Percentiles rank a stretch among this genome's conserved stretches.
Evolutionary conservation across 2,329 filamentous ascomycete genomes (phyloP).

Genomic region (Pochonia chlamydosporia): DNA sequence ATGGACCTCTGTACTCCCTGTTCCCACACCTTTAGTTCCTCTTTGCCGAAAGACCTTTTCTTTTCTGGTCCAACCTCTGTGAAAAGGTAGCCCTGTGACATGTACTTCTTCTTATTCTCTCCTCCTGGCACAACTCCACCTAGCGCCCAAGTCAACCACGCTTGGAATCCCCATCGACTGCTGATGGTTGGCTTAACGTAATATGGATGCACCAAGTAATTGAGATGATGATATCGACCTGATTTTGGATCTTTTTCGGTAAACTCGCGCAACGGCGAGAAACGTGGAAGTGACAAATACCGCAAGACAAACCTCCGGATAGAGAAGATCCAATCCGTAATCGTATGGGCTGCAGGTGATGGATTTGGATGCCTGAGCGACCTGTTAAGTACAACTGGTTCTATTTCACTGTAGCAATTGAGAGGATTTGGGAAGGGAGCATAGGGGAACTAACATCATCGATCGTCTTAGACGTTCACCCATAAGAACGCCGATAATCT

Average conservation of each 20-base stretch:
- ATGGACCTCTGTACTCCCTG: background rate
- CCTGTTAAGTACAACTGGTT: too few relatives aligned
- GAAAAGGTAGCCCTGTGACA: slow-evolving; percentile 1
- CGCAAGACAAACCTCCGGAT: slow-evolving; percentile 1
- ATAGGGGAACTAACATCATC: slow-evolving; percentile 3
- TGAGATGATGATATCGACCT: slow-evolving; percentile 3
- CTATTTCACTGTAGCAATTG: background rate
- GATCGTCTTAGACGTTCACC: slow-evolving; percentile 2
- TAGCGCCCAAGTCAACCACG: slow-evolving; percentile 3
- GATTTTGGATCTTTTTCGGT: background rate
- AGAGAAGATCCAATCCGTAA: background rate
- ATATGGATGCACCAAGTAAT: slow-evolving; percentile 4
- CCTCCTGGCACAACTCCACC: slow-evolving; percentile 4
- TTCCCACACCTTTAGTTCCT: slow-evolving; percentile 1
- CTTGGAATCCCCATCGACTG: slow-evolving; percentile 4
- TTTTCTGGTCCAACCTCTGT: slow-evolving; percentile 2
- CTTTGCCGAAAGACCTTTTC: background rate
- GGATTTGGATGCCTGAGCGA: too few relatives aligned
- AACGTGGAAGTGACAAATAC: slow-evolving; percentile 1
- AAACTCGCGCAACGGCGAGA: background rate
- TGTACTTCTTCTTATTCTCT: background rate
- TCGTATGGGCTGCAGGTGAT: too few relatives aligned
- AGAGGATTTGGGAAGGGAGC: background rate
- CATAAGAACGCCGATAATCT: slow-evolving; percentile 2
- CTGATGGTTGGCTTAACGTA: slow-evolving; percentile 4